Percentiles rank a stretch among this genome's conserved stretches.
Conservation (phyloP, 441 rosid species). For the Syzygium syzygioides region DNA sequence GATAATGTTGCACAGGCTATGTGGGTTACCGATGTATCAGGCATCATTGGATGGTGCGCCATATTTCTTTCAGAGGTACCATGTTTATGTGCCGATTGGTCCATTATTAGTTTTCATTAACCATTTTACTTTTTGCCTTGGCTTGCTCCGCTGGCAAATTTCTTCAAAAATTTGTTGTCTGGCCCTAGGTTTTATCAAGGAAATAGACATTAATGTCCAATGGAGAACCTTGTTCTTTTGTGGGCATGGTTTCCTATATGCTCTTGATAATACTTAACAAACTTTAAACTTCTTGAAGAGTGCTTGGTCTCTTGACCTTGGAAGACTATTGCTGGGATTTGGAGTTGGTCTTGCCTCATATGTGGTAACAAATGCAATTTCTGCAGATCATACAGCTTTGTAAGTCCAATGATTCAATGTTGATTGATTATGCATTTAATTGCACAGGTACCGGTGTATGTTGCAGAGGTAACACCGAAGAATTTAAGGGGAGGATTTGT, state of each 20-base stretch:
- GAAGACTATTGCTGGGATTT: slow-evolving; percentile 58
- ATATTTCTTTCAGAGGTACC: neutral
- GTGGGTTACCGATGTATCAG: neutral
- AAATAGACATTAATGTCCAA: neutral
- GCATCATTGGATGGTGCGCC: neutral
- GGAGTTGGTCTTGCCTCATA: slow-evolving; percentile 76
- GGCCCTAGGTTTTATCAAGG: neutral
- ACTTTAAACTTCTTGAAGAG: slow-evolving; percentile 23
- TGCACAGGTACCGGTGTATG: neutral
- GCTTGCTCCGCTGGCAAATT: neutral
- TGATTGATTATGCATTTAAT: neutral
- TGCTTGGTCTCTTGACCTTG: slow-evolving; percentile 51
- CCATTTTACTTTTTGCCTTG: neutral
- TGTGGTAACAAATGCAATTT: slow-evolving; percentile 39
- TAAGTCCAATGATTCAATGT: neutral
- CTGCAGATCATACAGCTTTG: neutral
- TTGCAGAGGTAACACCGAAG: neutral
- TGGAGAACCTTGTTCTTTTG: neutral
- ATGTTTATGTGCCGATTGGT: neutral
- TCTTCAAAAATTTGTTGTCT: neutral
- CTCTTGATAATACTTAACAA: neutral
- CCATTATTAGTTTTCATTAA: neutral
- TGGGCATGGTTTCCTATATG: neutral
- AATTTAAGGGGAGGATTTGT: neutral
- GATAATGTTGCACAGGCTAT: neutral